Percentiles rank a stretch among this genome's conserved stretches.
Evolutionary conservation across 2,329 filamentous ascomycete species (phyloP).

Genomic region (Tolypocladium ovalisporum): DNA sequence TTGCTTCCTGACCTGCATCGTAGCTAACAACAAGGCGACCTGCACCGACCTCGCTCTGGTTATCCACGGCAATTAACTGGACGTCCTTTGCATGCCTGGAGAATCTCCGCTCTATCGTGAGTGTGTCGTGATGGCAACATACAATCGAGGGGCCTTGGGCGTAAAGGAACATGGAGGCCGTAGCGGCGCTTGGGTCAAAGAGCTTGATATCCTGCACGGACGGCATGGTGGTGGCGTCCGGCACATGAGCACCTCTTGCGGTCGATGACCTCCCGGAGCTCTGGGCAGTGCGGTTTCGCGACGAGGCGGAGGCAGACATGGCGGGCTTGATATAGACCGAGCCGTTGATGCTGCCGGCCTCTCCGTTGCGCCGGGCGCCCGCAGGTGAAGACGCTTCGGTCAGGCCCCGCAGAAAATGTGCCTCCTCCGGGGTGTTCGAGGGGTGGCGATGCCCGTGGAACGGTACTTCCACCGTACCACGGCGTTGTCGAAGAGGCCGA

Average conservation of each 20-base stretch:
- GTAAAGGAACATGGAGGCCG: slow-evolving; percentile 83
- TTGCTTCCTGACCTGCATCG: slow-evolving; percentile 80
- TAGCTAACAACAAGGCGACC: slow-evolving; percentile 88
- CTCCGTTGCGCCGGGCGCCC: slow-evolving; percentile 6
- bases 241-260: slow-evolving; percentile 27
- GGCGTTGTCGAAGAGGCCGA: slow-evolving; percentile 17
- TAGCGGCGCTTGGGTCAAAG: slow-evolving; percentile 84
- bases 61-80: slow-evolving; percentile 77
- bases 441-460: slow-evolving; percentile 20
- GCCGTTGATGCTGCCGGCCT: neutral
- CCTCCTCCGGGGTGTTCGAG: slow-evolving; percentile 6
- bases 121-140: slow-evolving; percentile 83
- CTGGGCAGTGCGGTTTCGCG: slow-evolving; percentile 49
- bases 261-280: slow-evolving; percentile 46
- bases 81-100: slow-evolving; percentile 76
- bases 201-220: slow-evolving; percentile 38
- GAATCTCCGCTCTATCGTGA: slow-evolving; percentile 81
- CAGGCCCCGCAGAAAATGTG: slow-evolving; percentile 10
- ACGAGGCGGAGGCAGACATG: slow-evolving; percentile 41
- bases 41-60: slow-evolving; percentile 74
- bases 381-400: slow-evolving; percentile 10
- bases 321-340: slow-evolving; percentile 25
- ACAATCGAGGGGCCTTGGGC: slow-evolving; percentile 72
- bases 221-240: slow-evolving; percentile 41
- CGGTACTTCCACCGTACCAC: slow-evolving; percentile 29